Conservation (phyloP, 345 rosid species). For the Salix udensis region DNA sequence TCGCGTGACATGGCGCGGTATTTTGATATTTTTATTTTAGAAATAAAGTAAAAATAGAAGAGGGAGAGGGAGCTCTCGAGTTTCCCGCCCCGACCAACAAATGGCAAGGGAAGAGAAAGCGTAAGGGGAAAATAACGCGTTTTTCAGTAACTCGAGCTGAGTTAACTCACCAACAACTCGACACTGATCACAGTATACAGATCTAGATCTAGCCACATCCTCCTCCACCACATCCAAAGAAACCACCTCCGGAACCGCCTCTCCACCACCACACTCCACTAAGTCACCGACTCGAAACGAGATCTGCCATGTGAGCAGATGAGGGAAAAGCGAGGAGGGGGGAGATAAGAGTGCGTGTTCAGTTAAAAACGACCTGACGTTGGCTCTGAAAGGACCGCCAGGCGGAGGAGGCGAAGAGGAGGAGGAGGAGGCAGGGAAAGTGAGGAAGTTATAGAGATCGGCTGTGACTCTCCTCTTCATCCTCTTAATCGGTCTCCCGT, state of each 20-base stretch:
- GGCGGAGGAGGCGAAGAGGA: background rate
- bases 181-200: conserved; percentile 73
- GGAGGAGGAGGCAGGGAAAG: conserved; percentile 37
- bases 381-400: conserved; percentile 41
- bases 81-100: conserved; percentile 31
- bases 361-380: conserved; percentile 38
- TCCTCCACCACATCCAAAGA: conserved; percentile 61
- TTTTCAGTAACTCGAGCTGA: conserved; percentile 24
- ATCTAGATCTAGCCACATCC: conserved; percentile 69
- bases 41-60: background rate
- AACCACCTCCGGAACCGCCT: conserved; percentile 32
- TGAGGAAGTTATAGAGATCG: conserved; percentile 52
- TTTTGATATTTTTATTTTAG: background rate
- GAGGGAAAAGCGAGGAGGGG: conserved; percentile 46
- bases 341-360: conserved; percentile 50
- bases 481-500: conserved; percentile 55
- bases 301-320: conserved; percentile 56
- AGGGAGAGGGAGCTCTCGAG: background rate
- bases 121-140: background rate
- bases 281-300: conserved; percentile 48
- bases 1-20: background rate
- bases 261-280: conserved; percentile 29
- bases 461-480: conserved; percentile 70
- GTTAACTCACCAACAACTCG: conserved; percentile 71
- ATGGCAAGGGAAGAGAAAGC: conserved; percentile 16